These are phyloP conservation scores for Botryosphaeria agaves DNA, from an alignment of 2,329 filamentous ascomycete species.

Conservation along the genomic window DNA sequence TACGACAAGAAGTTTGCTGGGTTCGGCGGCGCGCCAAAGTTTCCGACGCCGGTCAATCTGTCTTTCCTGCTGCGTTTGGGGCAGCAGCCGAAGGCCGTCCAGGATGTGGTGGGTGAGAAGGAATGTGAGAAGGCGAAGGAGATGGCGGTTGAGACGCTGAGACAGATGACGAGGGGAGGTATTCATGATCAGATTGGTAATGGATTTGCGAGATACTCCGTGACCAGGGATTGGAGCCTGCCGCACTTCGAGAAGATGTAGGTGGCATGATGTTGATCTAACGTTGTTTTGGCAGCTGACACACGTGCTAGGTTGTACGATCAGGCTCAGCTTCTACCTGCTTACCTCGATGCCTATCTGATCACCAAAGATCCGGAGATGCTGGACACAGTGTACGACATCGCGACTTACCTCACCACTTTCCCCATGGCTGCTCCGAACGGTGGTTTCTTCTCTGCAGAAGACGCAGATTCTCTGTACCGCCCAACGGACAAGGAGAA, in stretches of 20 bases:
- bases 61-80: conserved; percentile 63
- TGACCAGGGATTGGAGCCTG: conserved; percentile 81
- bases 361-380: conserved; percentile 52
- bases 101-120: conserved; percentile 70
- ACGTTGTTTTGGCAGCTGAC: not conserved
- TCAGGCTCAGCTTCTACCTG: conserved; percentile 66
- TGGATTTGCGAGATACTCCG: conserved; percentile 71
- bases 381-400: conserved; percentile 59
- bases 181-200: conserved; percentile 62
- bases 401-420: conserved; percentile 72
- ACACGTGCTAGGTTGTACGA: conserved; percentile 60
- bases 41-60: conserved; percentile 73
- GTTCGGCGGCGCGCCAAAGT: conserved; percentile 65
- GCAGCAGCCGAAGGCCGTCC: conserved; percentile 52
- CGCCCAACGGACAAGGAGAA: conserved; percentile 61
- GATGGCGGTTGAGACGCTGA: conserved; percentile 69
- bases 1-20: conserved; percentile 67
- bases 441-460: conserved; percentile 73
- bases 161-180: conserved; percentile 56
- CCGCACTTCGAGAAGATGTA: conserved; percentile 93
- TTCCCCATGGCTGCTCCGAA: conserved; percentile 46
- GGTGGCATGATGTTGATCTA: too few species aligned
- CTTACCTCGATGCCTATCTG: conserved; percentile 78
- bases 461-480: conserved; percentile 75
- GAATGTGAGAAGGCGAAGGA: conserved; percentile 57